phyloP scores from a whole-genome alignment of 2,329 filamentous ascomycete species.

The Didymella glomerata region DNA sequence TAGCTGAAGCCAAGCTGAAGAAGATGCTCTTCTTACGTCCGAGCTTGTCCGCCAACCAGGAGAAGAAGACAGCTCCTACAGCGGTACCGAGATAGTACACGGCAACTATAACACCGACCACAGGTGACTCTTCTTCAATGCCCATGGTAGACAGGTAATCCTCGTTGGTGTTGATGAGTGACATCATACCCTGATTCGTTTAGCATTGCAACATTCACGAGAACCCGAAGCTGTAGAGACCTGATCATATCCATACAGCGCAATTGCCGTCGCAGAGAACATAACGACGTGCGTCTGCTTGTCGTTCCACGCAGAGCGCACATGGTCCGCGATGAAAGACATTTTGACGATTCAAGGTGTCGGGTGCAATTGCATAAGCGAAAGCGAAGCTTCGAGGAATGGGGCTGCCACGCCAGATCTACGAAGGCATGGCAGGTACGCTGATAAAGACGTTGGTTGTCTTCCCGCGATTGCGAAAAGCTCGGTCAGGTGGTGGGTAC shows the following conservation, averaged over 20 bases:
- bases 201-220: not conserved
- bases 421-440: slow-evolving; percentile 1
- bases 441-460: slow-evolving; percentile 7
- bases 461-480: slow-evolving; percentile 14
- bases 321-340: slow-evolving; percentile 27
- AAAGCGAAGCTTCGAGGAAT: not conserved
- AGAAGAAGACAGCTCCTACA: slow-evolving; percentile 65
- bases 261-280: slow-evolving; percentile 63
- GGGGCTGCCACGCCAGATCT: not conserved
- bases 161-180: slow-evolving; percentile 63
- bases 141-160: slow-evolving; percentile 67
- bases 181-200: slow-evolving; percentile 56
- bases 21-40: slow-evolving; percentile 66
- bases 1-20: slow-evolving; percentile 61
- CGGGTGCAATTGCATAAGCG: slow-evolving; percentile 12
- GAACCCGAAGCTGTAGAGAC: slow-evolving; percentile 1
- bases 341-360: slow-evolving; percentile 11
- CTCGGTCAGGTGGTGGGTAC: slow-evolving; percentile 20
- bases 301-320: slow-evolving; percentile 39
- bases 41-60: slow-evolving; percentile 61
- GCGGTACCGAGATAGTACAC: slow-evolving; percentile 71
- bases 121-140: slow-evolving; percentile 58
- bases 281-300: slow-evolving; percentile 61
- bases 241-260: slow-evolving; percentile 61
- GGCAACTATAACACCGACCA: slow-evolving; percentile 68